A percentile compares a stretch with the other conserved stretches of the same genome.
These are phyloP conservation scores for Hyphopichia pseudoburtonii DNA, from an alignment of 1,139 yeast genomes.

Conservation along the genomic window DNA sequence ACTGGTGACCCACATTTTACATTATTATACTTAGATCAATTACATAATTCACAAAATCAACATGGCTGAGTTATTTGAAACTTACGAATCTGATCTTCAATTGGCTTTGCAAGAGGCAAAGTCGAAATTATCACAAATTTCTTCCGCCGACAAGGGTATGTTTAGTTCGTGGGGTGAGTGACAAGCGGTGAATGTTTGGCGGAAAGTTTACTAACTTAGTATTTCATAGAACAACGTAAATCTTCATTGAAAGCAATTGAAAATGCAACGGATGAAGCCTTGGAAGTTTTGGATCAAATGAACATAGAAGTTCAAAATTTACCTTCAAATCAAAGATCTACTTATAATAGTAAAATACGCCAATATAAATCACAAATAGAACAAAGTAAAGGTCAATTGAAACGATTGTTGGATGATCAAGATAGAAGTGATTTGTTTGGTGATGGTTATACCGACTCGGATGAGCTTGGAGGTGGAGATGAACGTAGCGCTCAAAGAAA, in stretches of 20 bases:
- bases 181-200: too few relatives aligned
- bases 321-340: constrained; percentile 67
- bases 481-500: constrained; percentile 73
- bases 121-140: constrained; percentile 61
- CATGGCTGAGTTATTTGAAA: constrained; percentile 62
- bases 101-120: constrained; percentile 70
- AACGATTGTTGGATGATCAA: constrained; percentile 55
- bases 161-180: constrained; percentile 10
- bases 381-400: constrained; percentile 52
- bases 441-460: constrained; percentile 37
- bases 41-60: constrained; percentile 3
- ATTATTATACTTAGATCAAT: too few relatives aligned
- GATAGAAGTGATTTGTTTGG: constrained; percentile 73
- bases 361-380: constrained; percentile 65
- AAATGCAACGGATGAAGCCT: constrained; percentile 71
- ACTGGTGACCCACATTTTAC: too few relatives aligned
- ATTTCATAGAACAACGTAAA: constrained; percentile 43
- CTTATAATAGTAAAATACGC: constrained; percentile 69
- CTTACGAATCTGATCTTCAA: constrained; percentile 75
- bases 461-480: constrained; percentile 32
- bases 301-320: constrained; percentile 77
- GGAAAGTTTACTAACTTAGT: constrained; percentile 5
- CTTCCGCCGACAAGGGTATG: constrained; percentile 53
- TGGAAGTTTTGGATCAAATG: constrained; percentile 80
- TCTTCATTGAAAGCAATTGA: constrained; percentile 60